Evolutionary conservation across 2,329 filamentous ascomycete genomes (phyloP).

Genomic region (Verticillium longisporum): DNA sequence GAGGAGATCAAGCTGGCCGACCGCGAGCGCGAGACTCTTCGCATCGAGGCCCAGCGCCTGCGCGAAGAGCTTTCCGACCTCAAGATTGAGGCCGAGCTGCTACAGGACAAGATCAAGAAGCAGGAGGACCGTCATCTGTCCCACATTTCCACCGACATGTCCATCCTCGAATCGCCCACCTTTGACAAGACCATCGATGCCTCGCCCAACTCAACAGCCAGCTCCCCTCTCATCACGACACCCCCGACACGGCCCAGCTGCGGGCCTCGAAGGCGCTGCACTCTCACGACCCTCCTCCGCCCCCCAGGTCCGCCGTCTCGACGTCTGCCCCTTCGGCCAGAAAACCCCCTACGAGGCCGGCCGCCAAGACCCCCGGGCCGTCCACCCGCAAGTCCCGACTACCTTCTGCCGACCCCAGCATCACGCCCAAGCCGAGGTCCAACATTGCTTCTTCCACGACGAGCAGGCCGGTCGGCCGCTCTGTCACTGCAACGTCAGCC

Average conservation of each 20-base stretch:
- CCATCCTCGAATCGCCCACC: conserved; percentile 59
- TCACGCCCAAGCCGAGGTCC: conserved; percentile 43
- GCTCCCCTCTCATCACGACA: conserved; percentile 83
- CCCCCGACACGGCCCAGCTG: conserved; percentile 49
- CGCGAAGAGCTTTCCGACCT: conserved; percentile 88
- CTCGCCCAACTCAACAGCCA: conserved; percentile 79
- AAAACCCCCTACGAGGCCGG: conserved; percentile 47
- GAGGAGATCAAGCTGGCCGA: conserved; percentile 90
- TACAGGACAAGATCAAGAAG: conserved; percentile 87
- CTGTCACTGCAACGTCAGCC: conserved; percentile 34
- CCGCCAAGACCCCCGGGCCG: conserved; percentile 44
- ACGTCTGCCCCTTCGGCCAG: conserved; percentile 33
- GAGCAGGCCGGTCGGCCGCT: conserved; percentile 22
- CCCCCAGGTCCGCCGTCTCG: conserved; percentile 84
- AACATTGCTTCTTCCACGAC: conserved; percentile 27
- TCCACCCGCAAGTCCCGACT: conserved; percentile 41
- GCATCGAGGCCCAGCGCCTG: conserved; percentile 85
- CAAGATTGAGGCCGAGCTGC: conserved; percentile 90
- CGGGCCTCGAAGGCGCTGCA: conserved; percentile 49
- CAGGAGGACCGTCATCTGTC: conserved; percentile 52
- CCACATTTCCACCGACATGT: conserved; percentile 55
- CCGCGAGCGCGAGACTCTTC: conserved; percentile 79
- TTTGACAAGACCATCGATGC: conserved; percentile 65
- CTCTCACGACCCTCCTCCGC: conserved; percentile 80
- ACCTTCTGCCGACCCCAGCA: conserved; percentile 23